Percentiles rank a stretch among this genome's conserved stretches.
phyloP scores from a whole-genome alignment of 2,329 filamentous ascomycete genomes.

The Malbranchea cinnamomea region DNA sequence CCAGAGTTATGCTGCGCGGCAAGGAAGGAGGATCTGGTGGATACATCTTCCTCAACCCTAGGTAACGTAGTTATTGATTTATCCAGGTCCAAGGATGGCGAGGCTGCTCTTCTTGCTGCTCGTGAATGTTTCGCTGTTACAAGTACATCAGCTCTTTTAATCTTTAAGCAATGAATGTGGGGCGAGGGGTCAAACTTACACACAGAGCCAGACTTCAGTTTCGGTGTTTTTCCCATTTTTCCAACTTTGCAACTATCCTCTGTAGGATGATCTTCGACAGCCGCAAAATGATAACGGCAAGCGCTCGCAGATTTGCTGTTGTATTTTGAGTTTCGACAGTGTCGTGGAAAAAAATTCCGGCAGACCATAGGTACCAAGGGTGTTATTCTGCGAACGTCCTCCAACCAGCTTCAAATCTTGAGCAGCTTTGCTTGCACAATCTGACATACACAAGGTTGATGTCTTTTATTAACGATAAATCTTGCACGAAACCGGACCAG shows the following conservation, averaged over 20 bases:
- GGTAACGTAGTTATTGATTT: slow-evolving; percentile 33
- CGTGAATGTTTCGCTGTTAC: slow-evolving; percentile 41
- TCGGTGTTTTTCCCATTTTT: slow-evolving; percentile 25
- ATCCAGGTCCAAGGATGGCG: slow-evolving; percentile 38
- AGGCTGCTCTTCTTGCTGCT: slow-evolving; percentile 41
- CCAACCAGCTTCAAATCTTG: too few species aligned
- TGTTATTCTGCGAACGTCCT: too few species aligned
- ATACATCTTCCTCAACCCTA: slow-evolving; percentile 23
- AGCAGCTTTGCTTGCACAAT: too few species aligned
- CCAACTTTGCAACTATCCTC: slow-evolving; percentile 6
- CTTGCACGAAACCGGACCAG: too few species aligned
- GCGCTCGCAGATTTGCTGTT: too few species aligned
- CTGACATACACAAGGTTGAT: too few species aligned
- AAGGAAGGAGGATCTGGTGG: slow-evolving; percentile 32
- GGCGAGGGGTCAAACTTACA: slow-evolving; percentile 8
- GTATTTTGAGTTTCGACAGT: too few species aligned
- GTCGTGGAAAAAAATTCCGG: slow-evolving; percentile 22
- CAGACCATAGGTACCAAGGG: slow-evolving; percentile 12
- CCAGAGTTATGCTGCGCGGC: slow-evolving; percentile 35
- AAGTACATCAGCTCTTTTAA: slow-evolving; percentile 6
- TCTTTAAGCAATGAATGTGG: not conserved
- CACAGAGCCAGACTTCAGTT: slow-evolving; percentile 18
- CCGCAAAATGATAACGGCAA: slow-evolving; percentile 18
- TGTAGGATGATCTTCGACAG: not conserved
- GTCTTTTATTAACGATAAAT: too few species aligned